phyloP scores from a whole-genome alignment of 805 yeast genomes.

The Candida mattraensis region DNA sequence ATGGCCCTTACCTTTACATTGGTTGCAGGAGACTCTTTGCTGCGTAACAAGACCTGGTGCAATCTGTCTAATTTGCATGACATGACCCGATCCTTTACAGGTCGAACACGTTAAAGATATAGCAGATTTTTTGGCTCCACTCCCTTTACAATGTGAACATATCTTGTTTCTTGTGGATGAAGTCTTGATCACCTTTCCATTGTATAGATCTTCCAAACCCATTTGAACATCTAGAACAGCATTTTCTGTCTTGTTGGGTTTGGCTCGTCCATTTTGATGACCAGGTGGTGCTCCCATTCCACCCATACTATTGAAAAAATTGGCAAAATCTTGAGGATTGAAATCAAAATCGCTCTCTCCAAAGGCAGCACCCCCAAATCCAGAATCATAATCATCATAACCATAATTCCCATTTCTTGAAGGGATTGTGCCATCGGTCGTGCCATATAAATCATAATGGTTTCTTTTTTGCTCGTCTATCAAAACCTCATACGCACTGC shows the following conservation, averaged over 20 bases:
- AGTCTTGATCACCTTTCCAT: constrained; percentile 77
- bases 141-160: constrained; percentile 73
- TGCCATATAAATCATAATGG: constrained; percentile 60
- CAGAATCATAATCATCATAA: constrained; percentile 36
- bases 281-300: constrained; percentile 19
- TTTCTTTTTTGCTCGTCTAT: constrained; percentile 64
- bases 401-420: constrained; percentile 31
- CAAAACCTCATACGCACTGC: constrained; percentile 82
- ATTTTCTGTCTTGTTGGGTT: constrained; percentile 51
- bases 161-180: constrained; percentile 69
- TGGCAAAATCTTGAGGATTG: constrained; percentile 73
- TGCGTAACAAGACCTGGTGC: constrained; percentile 77
- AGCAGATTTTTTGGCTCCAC: constrained; percentile 68
- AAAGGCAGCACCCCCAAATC: constrained; percentile 47
- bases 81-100: constrained; percentile 74
- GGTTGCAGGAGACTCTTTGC: constrained; percentile 57
- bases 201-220: constrained; percentile 70
- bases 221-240: constrained; percentile 66
- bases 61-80: constrained; percentile 57
- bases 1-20: constrained; percentile 73
- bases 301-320: constrained; percentile 53
- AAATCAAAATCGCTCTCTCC: constrained; percentile 45
- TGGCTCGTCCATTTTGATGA: too few relatives aligned
- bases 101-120: constrained; percentile 52
- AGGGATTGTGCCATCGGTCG: constrained; percentile 34